Base-by-base conservation (phyloP, 2,329 filamentous ascomycete genomes). In the Hypoxylon sp. region DNA sequence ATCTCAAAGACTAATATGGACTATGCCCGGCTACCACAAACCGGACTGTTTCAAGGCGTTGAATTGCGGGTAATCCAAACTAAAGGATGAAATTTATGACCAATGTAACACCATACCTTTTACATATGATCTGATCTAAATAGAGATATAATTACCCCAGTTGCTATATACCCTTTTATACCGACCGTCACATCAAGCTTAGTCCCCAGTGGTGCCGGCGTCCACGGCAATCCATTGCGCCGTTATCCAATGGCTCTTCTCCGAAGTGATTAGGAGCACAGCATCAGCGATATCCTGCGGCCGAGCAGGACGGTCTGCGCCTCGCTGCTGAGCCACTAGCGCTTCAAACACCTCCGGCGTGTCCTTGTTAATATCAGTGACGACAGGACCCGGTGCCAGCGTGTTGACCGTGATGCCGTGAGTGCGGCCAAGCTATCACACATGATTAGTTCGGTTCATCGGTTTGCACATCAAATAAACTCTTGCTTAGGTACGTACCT, bases 241-340 rank as follows among this genome's bases (percentile, higher is more conserved):
- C 3, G 76, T 77, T 28, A 78, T 71, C 76, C 76, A 78, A 1
- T 73, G 70, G 58, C 72, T 76, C 68, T 75, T 76, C 63, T 78
- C 76, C 24, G 71, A 75, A 6, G 65, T 70, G 5, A 78, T 54
- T 5, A 78, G 51, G 9, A 78, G 61, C 40, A 72, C 74, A 1
- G 72, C 71, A 66, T 78, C 75, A 9, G 75, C 75, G 55, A 78
- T 71, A 65, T 78, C 75, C 42, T 74, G 67, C 7, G 61, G 62
- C 7, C 60, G 70, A 2, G 72, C 76, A 3, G 72, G 38, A 3
- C 71, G 70, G 32, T 70, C 62, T n/a, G 70, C 71, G 4, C 74
- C 74, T 49, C 75, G 70, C 32, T 66, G 57, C 36, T 26, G 22
- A 18, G 30, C 52, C 20, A 64, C 55, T 12, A 65, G 38, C 18